These are phyloP conservation scores for Podaxis sp. DNA, from an alignment of 768 basidiomycete genomes.

Conservation along the genomic window DNA sequence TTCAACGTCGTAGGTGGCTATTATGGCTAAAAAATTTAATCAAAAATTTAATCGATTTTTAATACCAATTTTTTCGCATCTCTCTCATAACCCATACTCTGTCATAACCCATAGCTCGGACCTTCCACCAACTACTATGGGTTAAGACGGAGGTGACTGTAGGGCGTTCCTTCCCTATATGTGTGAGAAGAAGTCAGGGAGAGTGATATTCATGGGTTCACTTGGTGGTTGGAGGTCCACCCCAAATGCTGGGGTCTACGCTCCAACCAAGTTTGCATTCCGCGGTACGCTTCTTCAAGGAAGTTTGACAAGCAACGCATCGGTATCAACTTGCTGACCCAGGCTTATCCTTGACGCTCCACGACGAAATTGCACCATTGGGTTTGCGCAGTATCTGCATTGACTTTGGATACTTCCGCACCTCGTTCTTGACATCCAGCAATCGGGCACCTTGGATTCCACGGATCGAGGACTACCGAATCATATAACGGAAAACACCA, in stretches of 20 bases:
- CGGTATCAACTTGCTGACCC: not conserved
- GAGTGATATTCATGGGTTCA: conserved; percentile 41
- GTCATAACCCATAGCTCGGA: too few species aligned
- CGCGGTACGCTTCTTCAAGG: conserved; percentile 17
- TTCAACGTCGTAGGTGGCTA: too few species aligned
- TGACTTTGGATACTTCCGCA: conserved; percentile 37
- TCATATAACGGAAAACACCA: too few species aligned
- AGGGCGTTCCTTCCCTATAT: conserved; percentile 45
- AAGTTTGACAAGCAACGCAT: not conserved
- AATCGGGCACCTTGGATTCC: conserved; percentile 24
- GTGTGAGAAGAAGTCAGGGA: conserved; percentile 37
- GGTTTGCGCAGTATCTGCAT: conserved; percentile 33
- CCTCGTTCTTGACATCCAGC: conserved; percentile 24
- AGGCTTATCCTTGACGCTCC: conserved; percentile 28
- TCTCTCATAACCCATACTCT: too few species aligned
- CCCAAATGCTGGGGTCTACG: conserved; percentile 32
- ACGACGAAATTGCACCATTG: conserved; percentile 33
- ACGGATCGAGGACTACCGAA: conserved; percentile 33
- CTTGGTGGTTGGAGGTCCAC: conserved; percentile 34
- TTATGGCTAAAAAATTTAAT: too few species aligned
- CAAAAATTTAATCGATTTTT: too few species aligned
- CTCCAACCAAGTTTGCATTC: conserved; percentile 36
- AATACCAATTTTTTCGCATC: too few species aligned
- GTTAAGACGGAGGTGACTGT: too few species aligned
- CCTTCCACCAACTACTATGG: too few species aligned